Percentiles rank a stretch among this genome's conserved stretches.
phyloP scores from a whole-genome alignment of 768 basidiomycete species.

The Tylopilus cervinicoccineus region DNA sequence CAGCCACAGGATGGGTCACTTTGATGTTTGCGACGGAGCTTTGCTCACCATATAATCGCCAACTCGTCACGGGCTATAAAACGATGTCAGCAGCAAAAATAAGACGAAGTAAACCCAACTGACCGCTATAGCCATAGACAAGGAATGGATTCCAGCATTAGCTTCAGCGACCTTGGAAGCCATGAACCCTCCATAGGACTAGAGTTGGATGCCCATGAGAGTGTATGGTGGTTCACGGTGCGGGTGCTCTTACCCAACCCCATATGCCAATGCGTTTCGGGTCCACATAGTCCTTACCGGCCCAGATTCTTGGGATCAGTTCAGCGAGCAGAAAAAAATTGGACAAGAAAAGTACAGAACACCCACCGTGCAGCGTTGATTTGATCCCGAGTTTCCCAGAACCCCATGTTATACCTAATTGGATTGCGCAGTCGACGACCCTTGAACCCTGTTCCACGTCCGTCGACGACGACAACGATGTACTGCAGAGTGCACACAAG shows the following conservation, averaged over 20 bases:
- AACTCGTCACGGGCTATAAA: conserved; percentile 78
- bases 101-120: conserved; percentile 25
- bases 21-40: neutral
- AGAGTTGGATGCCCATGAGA: conserved; percentile 2
- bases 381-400: conserved; percentile 87
- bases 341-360: conserved; percentile 7
- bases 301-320: conserved; percentile 59
- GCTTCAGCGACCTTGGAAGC: conserved; percentile 90
- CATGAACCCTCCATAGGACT: conserved; percentile 98
- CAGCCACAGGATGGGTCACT: neutral
- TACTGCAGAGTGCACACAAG: conserved; percentile 79
- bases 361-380: conserved; percentile 80
- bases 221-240: neutral
- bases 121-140: conserved; percentile 90
- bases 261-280: conserved; percentile 87
- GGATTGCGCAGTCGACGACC: conserved; percentile 82
- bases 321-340: neutral
- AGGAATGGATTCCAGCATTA: conserved; percentile 80
- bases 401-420: conserved; percentile 85
- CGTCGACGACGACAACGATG: conserved; percentile 85
- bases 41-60: conserved; percentile 69
- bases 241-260: conserved; percentile 78
- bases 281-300: conserved; percentile 85
- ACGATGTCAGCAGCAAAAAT: conserved; percentile 9
- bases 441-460: conserved; percentile 90